Conservation (phyloP, 208 protist species). For the Crithidia acanthocephali region DNA sequence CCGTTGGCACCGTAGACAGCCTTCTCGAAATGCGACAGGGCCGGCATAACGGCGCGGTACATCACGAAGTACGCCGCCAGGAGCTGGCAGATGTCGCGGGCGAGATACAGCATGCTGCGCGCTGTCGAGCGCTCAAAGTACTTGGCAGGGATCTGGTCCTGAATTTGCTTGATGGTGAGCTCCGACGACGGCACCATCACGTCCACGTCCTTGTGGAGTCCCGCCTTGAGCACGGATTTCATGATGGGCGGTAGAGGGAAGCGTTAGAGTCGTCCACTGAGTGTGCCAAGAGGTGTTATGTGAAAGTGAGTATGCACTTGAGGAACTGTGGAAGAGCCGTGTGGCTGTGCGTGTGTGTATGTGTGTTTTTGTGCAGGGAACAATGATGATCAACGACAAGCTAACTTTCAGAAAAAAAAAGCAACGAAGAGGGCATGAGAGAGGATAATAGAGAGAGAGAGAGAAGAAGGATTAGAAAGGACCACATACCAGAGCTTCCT, state of each 20-base stretch:
- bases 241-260: slow-evolving; percentile 13
- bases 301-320: no score
- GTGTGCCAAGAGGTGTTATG: no score
- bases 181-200: slow-evolving; percentile 67
- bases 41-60: slow-evolving; percentile 49
- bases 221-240: slow-evolving; percentile 67
- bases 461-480: not conserved
- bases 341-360: no score
- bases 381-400: no score
- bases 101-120: slow-evolving; percentile 56
- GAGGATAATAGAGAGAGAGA: slow-evolving; percentile 5
- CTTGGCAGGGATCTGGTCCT: slow-evolving; percentile 71
- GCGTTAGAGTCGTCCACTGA: no score
- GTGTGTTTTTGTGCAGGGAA: no score
- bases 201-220: slow-evolving; percentile 61
- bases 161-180: slow-evolving; percentile 77
- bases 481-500: not conserved
- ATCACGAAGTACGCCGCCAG: slow-evolving; percentile 58
- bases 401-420: no score
- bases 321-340: no score
- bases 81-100: slow-evolving; percentile 68
- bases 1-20: slow-evolving; percentile 18
- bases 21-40: slow-evolving; percentile 32
- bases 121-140: slow-evolving; percentile 71
- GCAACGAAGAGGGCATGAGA: not conserved